phyloP scores from a whole-genome alignment of 2,329 filamentous ascomycete species.

The Phaeosphaeriaceae sp. region DNA sequence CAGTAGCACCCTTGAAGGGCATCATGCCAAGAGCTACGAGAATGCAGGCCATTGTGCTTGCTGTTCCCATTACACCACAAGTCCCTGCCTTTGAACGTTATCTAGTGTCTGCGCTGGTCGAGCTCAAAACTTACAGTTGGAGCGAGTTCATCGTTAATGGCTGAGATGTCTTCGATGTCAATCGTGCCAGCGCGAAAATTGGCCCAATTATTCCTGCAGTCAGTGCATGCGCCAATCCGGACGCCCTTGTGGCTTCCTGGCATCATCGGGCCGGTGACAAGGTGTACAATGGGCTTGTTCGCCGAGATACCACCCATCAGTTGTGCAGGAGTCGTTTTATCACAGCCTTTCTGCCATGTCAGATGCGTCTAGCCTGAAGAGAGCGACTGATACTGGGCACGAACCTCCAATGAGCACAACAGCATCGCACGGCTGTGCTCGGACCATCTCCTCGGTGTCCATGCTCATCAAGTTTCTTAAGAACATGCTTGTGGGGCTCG shows the following conservation, averaged over 20 bases:
- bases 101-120: neutral
- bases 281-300: slow-evolving; percentile 72
- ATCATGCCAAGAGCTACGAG: slow-evolving; percentile 61
- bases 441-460: slow-evolving; percentile 82
- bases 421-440: slow-evolving; percentile 73
- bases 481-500: slow-evolving; percentile 77
- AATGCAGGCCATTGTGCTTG: slow-evolving; percentile 64
- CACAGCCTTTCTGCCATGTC: slow-evolving; percentile 61
- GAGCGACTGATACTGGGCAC: neutral
- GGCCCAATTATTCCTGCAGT: slow-evolving; percentile 78
- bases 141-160: slow-evolving; percentile 74
- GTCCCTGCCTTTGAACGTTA: slow-evolving; percentile 51
- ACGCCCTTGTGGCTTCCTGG: slow-evolving; percentile 70
- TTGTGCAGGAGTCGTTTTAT: slow-evolving; percentile 77
- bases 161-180: slow-evolving; percentile 74
- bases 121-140: slow-evolving; percentile 62
- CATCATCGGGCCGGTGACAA: slow-evolving; percentile 79
- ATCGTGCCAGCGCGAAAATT: slow-evolving; percentile 69
- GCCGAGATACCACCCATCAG: slow-evolving; percentile 78
- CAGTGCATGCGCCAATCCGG: slow-evolving; percentile 75
- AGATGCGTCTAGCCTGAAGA: too few species aligned
- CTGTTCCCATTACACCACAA: slow-evolving; percentile 66
- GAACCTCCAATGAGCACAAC: slow-evolving; percentile 71
- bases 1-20: slow-evolving; percentile 60
- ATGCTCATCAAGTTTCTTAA: slow-evolving; percentile 78